Conservation (phyloP, 768 basidiomycete genomes). For the Termitomyces sp. region DNA sequence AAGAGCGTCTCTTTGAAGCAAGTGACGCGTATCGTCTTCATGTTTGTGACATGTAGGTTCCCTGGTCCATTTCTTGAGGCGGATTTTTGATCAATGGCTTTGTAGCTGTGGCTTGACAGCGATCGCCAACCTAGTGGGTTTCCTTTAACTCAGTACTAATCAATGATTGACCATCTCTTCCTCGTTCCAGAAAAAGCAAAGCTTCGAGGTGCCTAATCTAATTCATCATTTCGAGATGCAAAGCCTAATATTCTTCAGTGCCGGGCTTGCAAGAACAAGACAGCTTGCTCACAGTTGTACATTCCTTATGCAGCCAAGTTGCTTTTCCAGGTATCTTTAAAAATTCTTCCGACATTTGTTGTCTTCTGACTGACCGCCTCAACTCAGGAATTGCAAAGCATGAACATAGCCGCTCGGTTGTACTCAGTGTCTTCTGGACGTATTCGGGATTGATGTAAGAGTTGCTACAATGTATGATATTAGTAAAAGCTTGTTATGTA, state of each 20-base stretch:
- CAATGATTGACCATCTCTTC: slow-evolving; percentile 1
- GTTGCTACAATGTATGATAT: slow-evolving; percentile 17
- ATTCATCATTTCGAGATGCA: neutral
- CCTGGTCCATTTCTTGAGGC: neutral
- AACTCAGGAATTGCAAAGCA: slow-evolving; percentile 82
- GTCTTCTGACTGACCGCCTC: neutral
- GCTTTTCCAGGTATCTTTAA: slow-evolving; percentile 75
- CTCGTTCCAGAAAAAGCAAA: slow-evolving; percentile 83
- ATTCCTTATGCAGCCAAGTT: slow-evolving; percentile 97
- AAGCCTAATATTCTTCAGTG: slow-evolving; percentile 39
- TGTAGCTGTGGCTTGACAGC: slow-evolving; percentile 90
- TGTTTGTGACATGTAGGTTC: slow-evolving; percentile 89
- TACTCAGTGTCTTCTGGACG: slow-evolving; percentile 87
- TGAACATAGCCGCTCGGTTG: slow-evolving; percentile 88
- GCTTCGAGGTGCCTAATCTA: slow-evolving; percentile 63
- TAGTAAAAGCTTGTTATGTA: slow-evolving; percentile 16
- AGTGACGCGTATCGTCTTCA: slow-evolving; percentile 92
- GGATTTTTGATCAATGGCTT: slow-evolving; percentile 11
- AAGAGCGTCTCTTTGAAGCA: slow-evolving; percentile 93
- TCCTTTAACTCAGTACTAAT: neutral
- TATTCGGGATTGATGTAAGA: slow-evolving; percentile 55
- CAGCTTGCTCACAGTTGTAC: slow-evolving; percentile 84
- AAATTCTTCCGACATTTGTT: neutral
- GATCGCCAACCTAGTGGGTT: slow-evolving; percentile 86
- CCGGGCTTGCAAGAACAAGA: slow-evolving; percentile 96